A percentile compares a stretch with the other conserved stretches of the same genome.
Conservation (phyloP, 805 yeast genomes). For the Pichia kluyveri region DNA sequence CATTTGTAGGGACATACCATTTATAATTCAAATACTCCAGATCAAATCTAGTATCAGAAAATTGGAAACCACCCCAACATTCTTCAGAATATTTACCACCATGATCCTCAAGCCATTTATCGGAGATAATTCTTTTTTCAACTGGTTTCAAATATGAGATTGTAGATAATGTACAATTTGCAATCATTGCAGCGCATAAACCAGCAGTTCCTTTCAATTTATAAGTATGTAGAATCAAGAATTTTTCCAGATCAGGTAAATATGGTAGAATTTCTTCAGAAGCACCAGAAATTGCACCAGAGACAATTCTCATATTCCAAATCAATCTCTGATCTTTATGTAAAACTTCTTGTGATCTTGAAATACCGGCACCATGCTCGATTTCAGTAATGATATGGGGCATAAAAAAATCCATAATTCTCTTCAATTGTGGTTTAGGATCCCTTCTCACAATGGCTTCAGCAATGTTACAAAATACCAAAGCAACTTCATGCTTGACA, state of each 20-base stretch:
- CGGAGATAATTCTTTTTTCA: constrained; percentile 47
- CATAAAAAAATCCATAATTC: constrained; percentile 35
- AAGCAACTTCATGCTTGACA: constrained; percentile 51
- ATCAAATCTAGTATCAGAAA: constrained; percentile 41
- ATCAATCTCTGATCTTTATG: constrained; percentile 73
- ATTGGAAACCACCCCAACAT: constrained; percentile 73
- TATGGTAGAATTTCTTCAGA: constrained; percentile 39
- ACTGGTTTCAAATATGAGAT: constrained; percentile 50
- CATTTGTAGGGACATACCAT: constrained; percentile 66
- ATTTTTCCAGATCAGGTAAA: constrained; percentile 35
- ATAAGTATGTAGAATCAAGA: constrained; percentile 39
- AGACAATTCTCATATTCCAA: constrained; percentile 61
- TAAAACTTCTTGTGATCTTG: constrained; percentile 54
- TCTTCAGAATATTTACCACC: constrained; percentile 33
- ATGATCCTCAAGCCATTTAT: constrained; percentile 29
- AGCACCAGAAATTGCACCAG: constrained; percentile 64
- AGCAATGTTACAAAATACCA: constrained; percentile 61
- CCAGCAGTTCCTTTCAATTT: constrained; percentile 49
- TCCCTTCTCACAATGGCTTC: constrained; percentile 65
- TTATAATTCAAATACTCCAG: constrained; percentile 42
- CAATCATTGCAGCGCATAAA: constrained; percentile 51
- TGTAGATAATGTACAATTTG: constrained; percentile 51
- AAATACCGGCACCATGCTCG: constrained; percentile 74
- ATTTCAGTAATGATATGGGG: constrained; percentile 57
- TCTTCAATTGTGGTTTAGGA: constrained; percentile 38